Evolutionary conservation across 2,329 filamentous ascomycete genomes (phyloP).

Genomic region (Ascosphaera acerosa): DNA sequence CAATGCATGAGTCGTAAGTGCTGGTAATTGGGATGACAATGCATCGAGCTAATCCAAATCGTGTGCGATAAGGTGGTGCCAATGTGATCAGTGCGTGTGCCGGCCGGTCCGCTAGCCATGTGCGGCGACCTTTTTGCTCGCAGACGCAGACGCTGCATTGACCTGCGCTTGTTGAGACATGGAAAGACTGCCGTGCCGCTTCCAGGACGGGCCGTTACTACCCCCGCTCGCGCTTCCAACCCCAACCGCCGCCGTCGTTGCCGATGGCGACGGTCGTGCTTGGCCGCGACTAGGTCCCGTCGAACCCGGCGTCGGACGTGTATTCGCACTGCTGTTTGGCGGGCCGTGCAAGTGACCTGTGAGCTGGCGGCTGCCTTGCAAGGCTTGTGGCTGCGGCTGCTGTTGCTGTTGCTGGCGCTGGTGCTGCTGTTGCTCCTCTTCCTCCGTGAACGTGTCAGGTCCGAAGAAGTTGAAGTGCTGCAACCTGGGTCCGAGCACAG

Average conservation of each 20-base stretch:
- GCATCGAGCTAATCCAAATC: too few relatives aligned
- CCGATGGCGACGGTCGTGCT: background rate
- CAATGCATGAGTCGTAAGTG: too few relatives aligned
- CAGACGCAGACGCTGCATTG: background rate
- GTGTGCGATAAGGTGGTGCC: too few relatives aligned
- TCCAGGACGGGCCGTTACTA: background rate
- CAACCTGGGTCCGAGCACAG: background rate
- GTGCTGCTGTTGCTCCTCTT: too few relatives aligned
- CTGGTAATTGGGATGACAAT: too few relatives aligned
- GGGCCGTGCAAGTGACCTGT: background rate
- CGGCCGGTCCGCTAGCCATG: too few relatives aligned
- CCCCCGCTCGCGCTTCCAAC: background rate
- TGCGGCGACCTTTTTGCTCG: background rate
- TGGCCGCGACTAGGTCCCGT: background rate
- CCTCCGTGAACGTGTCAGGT: background rate
- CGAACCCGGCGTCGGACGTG: background rate
- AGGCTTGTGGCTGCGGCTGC: background rate
- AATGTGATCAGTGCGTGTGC: too few relatives aligned
- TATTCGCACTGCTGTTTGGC: background rate
- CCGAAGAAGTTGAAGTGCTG: slow-evolving; percentile 1
- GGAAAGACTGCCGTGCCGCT: background rate
- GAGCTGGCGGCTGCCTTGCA: background rate
- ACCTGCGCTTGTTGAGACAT: background rate
- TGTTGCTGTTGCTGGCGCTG: too few relatives aligned
- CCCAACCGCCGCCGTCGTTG: background rate